These are phyloP conservation scores for Scheffersomyces illinoinensis DNA, from an alignment of 1,139 yeast genomes.

Conservation along the genomic window DNA sequence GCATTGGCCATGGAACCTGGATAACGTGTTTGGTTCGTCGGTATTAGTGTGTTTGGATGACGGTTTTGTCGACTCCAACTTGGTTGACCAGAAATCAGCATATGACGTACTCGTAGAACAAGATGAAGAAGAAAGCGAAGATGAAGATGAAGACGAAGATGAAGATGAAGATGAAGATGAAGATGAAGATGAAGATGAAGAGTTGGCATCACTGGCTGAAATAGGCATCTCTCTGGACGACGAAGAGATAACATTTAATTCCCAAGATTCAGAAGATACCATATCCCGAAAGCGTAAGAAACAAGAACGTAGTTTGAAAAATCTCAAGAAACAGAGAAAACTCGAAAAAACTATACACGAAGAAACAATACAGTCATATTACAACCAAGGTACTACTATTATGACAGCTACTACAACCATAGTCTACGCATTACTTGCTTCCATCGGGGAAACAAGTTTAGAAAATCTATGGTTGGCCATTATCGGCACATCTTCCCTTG, in stretches of 20 bases:
- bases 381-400: conserved; percentile 79
- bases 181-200: conserved; percentile 22
- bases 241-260: conserved; percentile 22
- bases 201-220: conserved; percentile 9
- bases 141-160: conserved; percentile 20
- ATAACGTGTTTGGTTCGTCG: conserved; percentile 86
- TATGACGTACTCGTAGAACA: conserved; percentile 47
- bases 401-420: conserved; percentile 77
- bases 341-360: conserved; percentile 47
- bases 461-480: conserved; percentile 84
- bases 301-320: conserved; percentile 27
- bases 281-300: conserved; percentile 31
- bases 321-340: conserved; percentile 31
- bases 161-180: conserved; percentile 20
- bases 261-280: conserved; percentile 37
- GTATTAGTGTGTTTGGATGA: conserved; percentile 85
- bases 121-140: conserved; percentile 22
- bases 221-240: conserved; percentile 22
- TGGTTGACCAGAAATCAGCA: conserved; percentile 54
- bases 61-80: conserved; percentile 64
- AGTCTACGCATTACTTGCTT: conserved; percentile 74
- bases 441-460: conserved; percentile 61
- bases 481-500: conserved; percentile 84
- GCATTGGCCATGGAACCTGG: conserved; percentile 96
- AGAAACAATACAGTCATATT: conserved; percentile 69